phyloP scores from a whole-genome alignment of 2,329 filamentous ascomycete species.

The Dactylellina sp. region DNA sequence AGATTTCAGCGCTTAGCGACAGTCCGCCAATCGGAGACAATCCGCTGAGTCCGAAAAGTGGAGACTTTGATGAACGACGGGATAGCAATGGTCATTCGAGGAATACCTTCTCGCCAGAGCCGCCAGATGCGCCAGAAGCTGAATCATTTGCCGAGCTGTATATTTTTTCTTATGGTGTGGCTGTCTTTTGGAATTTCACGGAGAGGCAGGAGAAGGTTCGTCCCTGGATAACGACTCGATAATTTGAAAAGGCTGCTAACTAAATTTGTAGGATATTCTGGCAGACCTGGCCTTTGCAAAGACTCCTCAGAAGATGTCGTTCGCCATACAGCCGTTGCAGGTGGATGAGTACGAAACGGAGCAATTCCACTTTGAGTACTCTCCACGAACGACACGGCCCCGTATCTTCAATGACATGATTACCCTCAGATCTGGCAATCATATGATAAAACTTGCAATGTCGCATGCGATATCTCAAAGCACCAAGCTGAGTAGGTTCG shows the following conservation, averaged over 20 bases:
- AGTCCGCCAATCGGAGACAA: slow-evolving; percentile 60
- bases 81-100: slow-evolving; percentile 52
- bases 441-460: slow-evolving; percentile 99
- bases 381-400: slow-evolving; percentile 82
- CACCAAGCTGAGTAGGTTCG: slow-evolving; percentile 95
- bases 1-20: slow-evolving; percentile 51
- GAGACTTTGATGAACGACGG: slow-evolving; percentile 46
- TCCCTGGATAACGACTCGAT: neutral
- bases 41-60: slow-evolving; percentile 62
- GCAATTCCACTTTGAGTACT: slow-evolving; percentile 99
- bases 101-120: slow-evolving; percentile 51
- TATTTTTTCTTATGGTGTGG: slow-evolving; percentile 95
- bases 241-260: slow-evolving; percentile 19
- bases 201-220: slow-evolving; percentile 84
- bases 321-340: slow-evolving; percentile 82
- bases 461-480: slow-evolving; percentile 97
- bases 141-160: slow-evolving; percentile 94
- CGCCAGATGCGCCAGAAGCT: slow-evolving; percentile 49
- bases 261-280: slow-evolving; percentile 75
- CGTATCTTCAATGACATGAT: slow-evolving; percentile 98
- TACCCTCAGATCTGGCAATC: slow-evolving; percentile 89
- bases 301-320: slow-evolving; percentile 73
- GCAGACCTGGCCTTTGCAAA: slow-evolving; percentile 92
- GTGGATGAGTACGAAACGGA: slow-evolving; percentile 96
- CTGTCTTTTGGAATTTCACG: slow-evolving; percentile 99